Conservation (phyloP, 1,284 basidiomycete genomes). For the Pascua sp. region DNA sequence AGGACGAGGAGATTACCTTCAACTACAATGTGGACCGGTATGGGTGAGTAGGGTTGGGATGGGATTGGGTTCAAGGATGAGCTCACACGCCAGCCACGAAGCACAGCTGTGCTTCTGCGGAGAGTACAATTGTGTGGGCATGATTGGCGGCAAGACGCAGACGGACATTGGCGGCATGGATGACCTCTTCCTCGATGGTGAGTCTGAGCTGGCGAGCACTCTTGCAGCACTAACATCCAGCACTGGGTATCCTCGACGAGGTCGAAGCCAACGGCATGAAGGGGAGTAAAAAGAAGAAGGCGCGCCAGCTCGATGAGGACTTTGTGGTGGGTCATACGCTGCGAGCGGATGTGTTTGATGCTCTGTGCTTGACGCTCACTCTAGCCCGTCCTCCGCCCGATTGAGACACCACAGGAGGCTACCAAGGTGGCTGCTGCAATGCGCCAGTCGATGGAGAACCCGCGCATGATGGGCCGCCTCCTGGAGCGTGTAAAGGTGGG, state of each 20-base stretch:
- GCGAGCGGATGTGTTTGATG: neutral
- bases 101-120: constrained; percentile 95
- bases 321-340: constrained; percentile 61
- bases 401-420: constrained; percentile 68
- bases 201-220: constrained; percentile 22
- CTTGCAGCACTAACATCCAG: constrained; percentile 50
- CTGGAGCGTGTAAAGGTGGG: constrained; percentile 78
- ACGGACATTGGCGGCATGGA: constrained; percentile 92
- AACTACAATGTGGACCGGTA: constrained; percentile 99
- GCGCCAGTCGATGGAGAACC: constrained; percentile 76
- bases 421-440: constrained; percentile 89
- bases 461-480: constrained; percentile 76
- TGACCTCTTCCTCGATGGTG: constrained; percentile 90
- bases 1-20: constrained; percentile 93
- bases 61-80: neutral
- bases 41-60: constrained; percentile 59
- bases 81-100: constrained; percentile 65
- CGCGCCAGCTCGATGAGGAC: constrained; percentile 86
- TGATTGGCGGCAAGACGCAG: constrained; percentile 97
- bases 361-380: neutral
- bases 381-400: constrained; percentile 62
- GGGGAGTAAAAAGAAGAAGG: constrained; percentile 84
- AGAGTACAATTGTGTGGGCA: constrained; percentile 92
- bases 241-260: constrained; percentile 92
- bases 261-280: constrained; percentile 73